Conservation (phyloP, 352 stramenopile species). For the Plasmopara muralis region DNA sequence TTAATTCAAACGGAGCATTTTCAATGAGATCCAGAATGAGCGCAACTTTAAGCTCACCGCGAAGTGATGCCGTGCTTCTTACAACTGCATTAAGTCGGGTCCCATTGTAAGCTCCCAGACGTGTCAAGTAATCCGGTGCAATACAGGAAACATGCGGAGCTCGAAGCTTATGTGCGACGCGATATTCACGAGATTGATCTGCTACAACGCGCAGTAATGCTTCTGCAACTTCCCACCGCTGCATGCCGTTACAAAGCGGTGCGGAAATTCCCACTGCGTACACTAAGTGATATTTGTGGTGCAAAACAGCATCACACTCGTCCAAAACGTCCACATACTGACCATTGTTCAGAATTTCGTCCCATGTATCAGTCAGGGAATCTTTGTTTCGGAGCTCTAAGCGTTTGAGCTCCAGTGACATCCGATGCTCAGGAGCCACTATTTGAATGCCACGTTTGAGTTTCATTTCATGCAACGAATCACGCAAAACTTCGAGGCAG, state of each 20-base stretch:
- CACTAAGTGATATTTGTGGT: slow-evolving; percentile 85
- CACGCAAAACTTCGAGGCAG: slow-evolving; percentile 26
- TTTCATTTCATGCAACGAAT: slow-evolving; percentile 35
- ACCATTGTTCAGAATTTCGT: slow-evolving; percentile 36
- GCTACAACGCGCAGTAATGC: slow-evolving; percentile 30
- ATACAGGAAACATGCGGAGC: slow-evolving; percentile 30
- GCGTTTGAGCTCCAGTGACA: slow-evolving; percentile 85
- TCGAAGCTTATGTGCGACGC: slow-evolving; percentile 33
- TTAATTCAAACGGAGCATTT: slow-evolving; percentile 49
- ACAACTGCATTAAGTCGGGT: slow-evolving; percentile 33
- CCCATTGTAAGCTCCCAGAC: slow-evolving; percentile 36
- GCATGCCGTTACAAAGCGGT: slow-evolving; percentile 36
- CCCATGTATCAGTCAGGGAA: slow-evolving; percentile 9
- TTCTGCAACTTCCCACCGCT: slow-evolving; percentile 53
- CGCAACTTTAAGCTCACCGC: slow-evolving; percentile 27
- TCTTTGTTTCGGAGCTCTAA: slow-evolving; percentile 10
- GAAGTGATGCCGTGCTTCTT: slow-evolving; percentile 9
- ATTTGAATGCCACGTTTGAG: slow-evolving; percentile 45
- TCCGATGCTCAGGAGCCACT: slow-evolving; percentile 78
- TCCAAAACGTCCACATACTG: slow-evolving; percentile 80
- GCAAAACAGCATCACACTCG: slow-evolving; percentile 83
- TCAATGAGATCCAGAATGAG: slow-evolving; percentile 57
- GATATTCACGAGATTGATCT: slow-evolving; percentile 3
- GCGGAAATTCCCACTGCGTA: slow-evolving; percentile 63
- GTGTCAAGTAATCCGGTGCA: slow-evolving; percentile 30